Conservation (phyloP, 306 rosid genomes). For the Trifolium pratense region DNA sequence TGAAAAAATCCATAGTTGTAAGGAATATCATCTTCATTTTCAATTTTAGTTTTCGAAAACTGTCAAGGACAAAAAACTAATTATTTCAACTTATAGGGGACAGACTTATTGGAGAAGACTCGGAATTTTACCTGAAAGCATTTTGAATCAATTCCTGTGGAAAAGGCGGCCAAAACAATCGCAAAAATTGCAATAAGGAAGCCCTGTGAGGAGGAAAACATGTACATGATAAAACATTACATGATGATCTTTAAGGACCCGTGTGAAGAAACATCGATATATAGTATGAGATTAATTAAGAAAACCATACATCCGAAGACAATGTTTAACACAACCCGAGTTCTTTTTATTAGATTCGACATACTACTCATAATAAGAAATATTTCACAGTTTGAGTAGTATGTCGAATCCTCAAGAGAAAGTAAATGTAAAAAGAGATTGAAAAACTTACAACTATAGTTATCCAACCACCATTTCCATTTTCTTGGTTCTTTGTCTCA, state of each 20-base stretch:
- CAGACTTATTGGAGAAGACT: no score
- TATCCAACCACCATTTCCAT: constrained; percentile 59
- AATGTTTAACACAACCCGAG: no score
- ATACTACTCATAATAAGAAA: no score
- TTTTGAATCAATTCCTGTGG: constrained; percentile 88
- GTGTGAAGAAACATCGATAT: constrained; percentile 3
- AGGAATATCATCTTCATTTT: constrained; percentile 69
- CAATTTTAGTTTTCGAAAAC: constrained; percentile 61
- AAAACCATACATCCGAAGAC: no score
- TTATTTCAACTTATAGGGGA: neutral
- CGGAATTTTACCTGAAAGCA: constrained; percentile 72
- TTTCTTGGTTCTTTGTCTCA: constrained; percentile 48
- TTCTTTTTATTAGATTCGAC: no score
- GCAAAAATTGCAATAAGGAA: constrained; percentile 80
- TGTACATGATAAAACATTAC: neutral
- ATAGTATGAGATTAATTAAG: no score
- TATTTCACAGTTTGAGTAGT: no score
- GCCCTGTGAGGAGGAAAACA: constrained; percentile 56
- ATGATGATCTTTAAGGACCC: neutral
- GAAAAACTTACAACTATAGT: constrained; percentile 67
- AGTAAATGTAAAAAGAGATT: neutral
- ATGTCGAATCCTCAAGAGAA: neutral
- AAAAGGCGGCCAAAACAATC: constrained; percentile 82
- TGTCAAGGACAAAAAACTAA: constrained; percentile 34
- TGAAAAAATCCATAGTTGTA: constrained; percentile 85